Conservation (phyloP, 768 basidiomycete genomes). For the Lactarius trivialis region DNA sequence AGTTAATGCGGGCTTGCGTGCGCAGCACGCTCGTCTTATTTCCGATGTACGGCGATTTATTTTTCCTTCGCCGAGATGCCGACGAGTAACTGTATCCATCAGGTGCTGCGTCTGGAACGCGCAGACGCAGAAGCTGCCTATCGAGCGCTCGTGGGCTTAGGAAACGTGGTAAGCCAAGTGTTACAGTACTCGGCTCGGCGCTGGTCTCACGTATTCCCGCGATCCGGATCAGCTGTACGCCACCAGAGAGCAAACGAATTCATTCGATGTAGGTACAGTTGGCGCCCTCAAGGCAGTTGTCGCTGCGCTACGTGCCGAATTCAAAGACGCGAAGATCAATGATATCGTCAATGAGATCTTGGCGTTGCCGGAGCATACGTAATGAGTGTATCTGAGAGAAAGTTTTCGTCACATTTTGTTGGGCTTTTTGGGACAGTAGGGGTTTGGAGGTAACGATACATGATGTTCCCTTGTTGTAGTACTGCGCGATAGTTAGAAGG, state of each 20-base stretch:
- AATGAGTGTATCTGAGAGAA: background rate
- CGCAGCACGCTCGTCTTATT: constrained; percentile 40
- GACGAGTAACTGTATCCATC: constrained; percentile 1
- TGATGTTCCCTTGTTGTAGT: background rate
- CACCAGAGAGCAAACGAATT: constrained; percentile 33
- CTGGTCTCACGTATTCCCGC: constrained; percentile 9
- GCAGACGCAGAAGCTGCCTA: constrained; percentile 67
- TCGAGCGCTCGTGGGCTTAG: constrained; percentile 63
- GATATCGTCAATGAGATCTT: constrained; percentile 45
- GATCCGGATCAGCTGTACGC: constrained; percentile 40
- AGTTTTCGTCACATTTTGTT: background rate
- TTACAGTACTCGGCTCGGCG: constrained; percentile 5
- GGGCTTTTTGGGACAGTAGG: background rate
- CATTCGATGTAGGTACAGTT: constrained; percentile 37
- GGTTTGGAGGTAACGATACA: background rate
- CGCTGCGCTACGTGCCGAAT: constrained; percentile 37
- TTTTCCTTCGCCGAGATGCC: constrained; percentile 6
- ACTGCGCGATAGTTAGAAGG: background rate
- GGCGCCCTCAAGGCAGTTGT: constrained; percentile 38
- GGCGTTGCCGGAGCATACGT: constrained; percentile 32
- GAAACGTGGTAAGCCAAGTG: constrained; percentile 52
- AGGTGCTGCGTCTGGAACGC: constrained; percentile 42
- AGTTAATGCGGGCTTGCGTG: constrained; percentile 35
- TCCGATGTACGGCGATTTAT: constrained; percentile 36
- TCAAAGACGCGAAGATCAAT: constrained; percentile 54